phyloP scores from a whole-genome alignment of 768 basidiomycete genomes.

The Cantharellus anzutake region DNA sequence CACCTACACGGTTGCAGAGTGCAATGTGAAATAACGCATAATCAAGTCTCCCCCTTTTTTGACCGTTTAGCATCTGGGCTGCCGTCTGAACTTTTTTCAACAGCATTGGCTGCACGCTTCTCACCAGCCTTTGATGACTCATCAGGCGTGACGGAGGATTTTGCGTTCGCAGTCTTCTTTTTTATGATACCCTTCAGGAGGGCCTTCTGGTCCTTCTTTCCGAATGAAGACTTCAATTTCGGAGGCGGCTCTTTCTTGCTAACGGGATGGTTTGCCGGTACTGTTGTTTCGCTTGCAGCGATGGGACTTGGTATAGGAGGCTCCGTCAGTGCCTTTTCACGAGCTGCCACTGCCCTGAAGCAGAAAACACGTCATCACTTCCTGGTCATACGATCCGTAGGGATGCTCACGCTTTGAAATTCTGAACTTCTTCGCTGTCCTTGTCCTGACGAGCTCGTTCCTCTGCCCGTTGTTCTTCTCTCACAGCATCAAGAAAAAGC shows the following conservation, averaged over 20 bases:
- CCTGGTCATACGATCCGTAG: not conserved
- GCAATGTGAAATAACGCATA: too few relatives aligned
- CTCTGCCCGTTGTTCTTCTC: constrained; percentile 56
- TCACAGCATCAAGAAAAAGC: constrained; percentile 67
- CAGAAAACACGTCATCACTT: not conserved
- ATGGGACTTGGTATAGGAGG: constrained; percentile 17
- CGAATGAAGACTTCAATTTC: constrained; percentile 11
- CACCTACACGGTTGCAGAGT: too few relatives aligned
- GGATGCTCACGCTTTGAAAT: constrained; percentile 48
- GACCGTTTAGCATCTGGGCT: too few relatives aligned
- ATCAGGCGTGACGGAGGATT: too few relatives aligned
- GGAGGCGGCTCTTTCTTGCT: constrained; percentile 10
- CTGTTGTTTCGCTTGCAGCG: constrained; percentile 11
- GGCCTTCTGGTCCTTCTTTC: constrained; percentile 47
- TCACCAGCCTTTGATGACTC: too few relatives aligned
- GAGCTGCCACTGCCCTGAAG: constrained; percentile 49
- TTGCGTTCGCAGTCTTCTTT: constrained; percentile 32
- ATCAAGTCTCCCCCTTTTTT: too few relatives aligned
- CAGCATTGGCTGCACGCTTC: too few relatives aligned
- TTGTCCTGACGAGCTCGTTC: constrained; percentile 53
- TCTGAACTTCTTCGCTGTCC: constrained; percentile 62
- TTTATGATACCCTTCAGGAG: constrained; percentile 61
- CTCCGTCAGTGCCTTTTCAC: constrained; percentile 24
- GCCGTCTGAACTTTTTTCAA: too few relatives aligned
- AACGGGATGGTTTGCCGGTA: constrained; percentile 16